Base-by-base conservation (phyloP, 2,329 filamentous ascomycete species). In the Epichloe brachyelytri region DNA sequence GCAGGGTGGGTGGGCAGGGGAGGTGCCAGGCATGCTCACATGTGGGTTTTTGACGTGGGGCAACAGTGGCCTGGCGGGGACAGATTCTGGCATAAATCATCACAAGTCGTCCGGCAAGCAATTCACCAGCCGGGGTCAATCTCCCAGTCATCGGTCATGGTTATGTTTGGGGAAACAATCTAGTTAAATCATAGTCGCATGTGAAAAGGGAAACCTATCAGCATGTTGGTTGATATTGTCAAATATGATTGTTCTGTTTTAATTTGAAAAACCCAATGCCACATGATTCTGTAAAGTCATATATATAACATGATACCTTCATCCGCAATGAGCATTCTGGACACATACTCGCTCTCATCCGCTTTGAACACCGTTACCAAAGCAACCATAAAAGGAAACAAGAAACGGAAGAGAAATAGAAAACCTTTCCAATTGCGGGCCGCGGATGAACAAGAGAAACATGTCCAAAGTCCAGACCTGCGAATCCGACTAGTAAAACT, bases 231-330 rank as follows among this genome's bases (percentile, higher is more conserved):
- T 30, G 30, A 30, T 30, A 30, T 22, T 43, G 8, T 43, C 3
- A 6, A 19, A 36, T 7, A 8, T 8, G 12, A 41, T 43, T 37
- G 14, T 34, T 26, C 38, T 46, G 14, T 30, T 20, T 34, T 44
- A 10, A 46, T 30, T 39, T 26, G 10, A n/a, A 40, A 44, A 44
- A 40, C 22, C 44, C 44, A 44, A 48, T 53, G 48, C 43, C 20
- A 47, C 44, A 53, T 46, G 46, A 52, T 49, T 46, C n/a, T 50
- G 44, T 44, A 40, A 36, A 39, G 38, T 40, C 43, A 50, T 53
- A 53, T 47, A 50, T 53, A 44, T 50, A 44, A 44, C 30, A 46
- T 48, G 20, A 47, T 53, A 36, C 40, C 34, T 34, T 50, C 39
- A 5, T 53, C 48, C 38, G 22, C 39, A 26, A 36, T 39, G 43